A percentile compares a stretch with the other conserved stretches of the same genome.
Conservation (phyloP, 192 early-diverging fungal species). For the Helicostylum pulchrum region DNA sequence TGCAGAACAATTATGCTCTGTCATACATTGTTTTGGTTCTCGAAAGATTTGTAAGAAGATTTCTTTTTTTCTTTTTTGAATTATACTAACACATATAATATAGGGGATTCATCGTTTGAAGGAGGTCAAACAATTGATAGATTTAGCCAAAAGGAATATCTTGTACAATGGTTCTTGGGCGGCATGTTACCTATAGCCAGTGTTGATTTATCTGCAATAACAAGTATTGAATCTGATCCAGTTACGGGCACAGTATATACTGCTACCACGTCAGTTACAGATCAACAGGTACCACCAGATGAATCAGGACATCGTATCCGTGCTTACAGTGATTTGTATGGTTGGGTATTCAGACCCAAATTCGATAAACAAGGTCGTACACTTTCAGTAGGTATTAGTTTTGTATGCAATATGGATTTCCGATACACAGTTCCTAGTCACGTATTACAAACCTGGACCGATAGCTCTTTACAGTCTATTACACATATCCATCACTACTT, state of each 20-base stretch:
- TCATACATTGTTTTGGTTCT: conserved; percentile 43
- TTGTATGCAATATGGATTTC: conserved; percentile 42
- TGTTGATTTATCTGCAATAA: conserved; percentile 43
- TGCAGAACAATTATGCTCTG: conserved; percentile 50
- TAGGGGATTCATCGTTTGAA: conserved; percentile 50
- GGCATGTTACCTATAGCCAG: conserved; percentile 18
- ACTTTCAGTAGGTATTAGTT: conserved; percentile 37
- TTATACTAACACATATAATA: background rate
- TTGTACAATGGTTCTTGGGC: conserved; percentile 32
- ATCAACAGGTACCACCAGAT: conserved; percentile 44
- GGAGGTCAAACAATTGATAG: conserved; percentile 44
- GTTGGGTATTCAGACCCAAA: conserved; percentile 47
- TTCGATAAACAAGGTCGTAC: conserved; percentile 42
- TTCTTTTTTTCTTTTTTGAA: conserved; percentile 2
- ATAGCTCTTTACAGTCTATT: conserved; percentile 33
- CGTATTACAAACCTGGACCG: conserved; percentile 32
- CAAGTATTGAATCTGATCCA: conserved; percentile 50
- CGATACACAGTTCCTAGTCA: conserved; percentile 37
- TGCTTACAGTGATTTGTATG: conserved; percentile 40
- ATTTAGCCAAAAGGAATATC: conserved; percentile 48
- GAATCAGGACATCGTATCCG: conserved; percentile 40
- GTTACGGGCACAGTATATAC: conserved; percentile 40
- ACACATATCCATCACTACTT: conserved; percentile 42
- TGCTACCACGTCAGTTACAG: conserved; percentile 45
- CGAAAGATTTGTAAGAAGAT: conserved; percentile 42